phyloP scores from a whole-genome alignment of 148 eudicot species.

The Pouteria glomerata region DNA sequence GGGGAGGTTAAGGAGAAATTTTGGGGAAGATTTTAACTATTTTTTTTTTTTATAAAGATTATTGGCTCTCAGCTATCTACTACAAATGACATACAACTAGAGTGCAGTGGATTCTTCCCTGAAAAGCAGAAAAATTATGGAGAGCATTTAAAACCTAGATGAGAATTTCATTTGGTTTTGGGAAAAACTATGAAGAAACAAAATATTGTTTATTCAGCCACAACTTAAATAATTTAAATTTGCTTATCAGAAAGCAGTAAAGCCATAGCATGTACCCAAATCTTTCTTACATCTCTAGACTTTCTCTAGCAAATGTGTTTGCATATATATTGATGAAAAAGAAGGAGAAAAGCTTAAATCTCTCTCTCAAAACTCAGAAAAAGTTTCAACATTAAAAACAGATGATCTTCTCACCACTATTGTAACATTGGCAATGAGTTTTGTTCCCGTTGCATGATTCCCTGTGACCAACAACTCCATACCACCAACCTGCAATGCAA shows the following conservation, averaged over 20 bases:
- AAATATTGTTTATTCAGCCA: too few relatives aligned
- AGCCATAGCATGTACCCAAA: not conserved
- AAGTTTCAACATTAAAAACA: not conserved
- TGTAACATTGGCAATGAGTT: conserved; percentile 54
- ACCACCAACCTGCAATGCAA: conserved; percentile 86
- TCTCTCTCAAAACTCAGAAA: not conserved
- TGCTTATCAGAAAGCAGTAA: not conserved
- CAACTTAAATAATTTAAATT: not conserved
- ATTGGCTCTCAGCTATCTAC: too few relatives aligned
- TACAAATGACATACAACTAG: too few relatives aligned
- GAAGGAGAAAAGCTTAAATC: not conserved
- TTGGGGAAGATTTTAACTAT: too few relatives aligned
- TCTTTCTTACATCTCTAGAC: not conserved
- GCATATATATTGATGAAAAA: not conserved
- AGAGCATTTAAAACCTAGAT: too few relatives aligned
- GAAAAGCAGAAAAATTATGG: too few relatives aligned
- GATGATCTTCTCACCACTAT: conserved; percentile 43
- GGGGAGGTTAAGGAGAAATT: too few relatives aligned
- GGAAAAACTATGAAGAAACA: too few relatives aligned
- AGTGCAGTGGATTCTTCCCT: too few relatives aligned
- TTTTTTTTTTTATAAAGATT: too few relatives aligned
- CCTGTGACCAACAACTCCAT: conserved; percentile 85
- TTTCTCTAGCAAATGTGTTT: not conserved
- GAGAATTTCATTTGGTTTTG: too few relatives aligned
- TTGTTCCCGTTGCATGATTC: conserved; percentile 50